Evolutionary conservation across 306 rosid genomes (phyloP), one percentile per base, ranked within the genome.

Genomic region (Sicyos edulis): DNA sequence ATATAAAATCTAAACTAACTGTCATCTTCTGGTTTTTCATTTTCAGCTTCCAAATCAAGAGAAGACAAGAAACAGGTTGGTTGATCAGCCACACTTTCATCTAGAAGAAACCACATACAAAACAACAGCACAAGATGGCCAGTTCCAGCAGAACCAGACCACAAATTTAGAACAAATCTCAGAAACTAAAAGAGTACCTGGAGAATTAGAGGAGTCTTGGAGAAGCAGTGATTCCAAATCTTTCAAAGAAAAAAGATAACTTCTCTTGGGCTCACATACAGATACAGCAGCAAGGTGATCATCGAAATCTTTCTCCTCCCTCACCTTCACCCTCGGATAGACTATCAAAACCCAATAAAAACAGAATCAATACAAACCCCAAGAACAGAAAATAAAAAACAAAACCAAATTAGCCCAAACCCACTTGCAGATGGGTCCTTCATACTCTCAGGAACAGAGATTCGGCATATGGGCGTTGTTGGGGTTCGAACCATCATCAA

Each of bases 261-360:
- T 56, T 64, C 73, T 68, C 74, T 72, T 72, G 37, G 24, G 77
- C 54, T 77, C 80, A 52, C 10, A 0, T 2, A 47, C n/a, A n/a
- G n/a, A n/a, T n/a, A n/a, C n/a, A n/a, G n/a, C n/a, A 69, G 14
- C 70, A 73, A 7, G 63, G 1, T 16, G 71, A 82, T 77, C 83
- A 74, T 74, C 81, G 45, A 50, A 59, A 9, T 82, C 54, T 4
- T 78, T 34, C 22, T 61, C 77, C 32, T 49, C 77, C 60, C 51
- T 62, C 67, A 66, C 78, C 68, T 42, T 75, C 67, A 75, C 74
- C 78, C 34, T 75, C 13, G 78, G 78, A 66, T 65, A 75, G 26
- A 66, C 78, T 75, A 29, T 0, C 19, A 67, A 59, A 42, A 42
- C 9, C 61, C n/a, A 57, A 54, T 68, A 55, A 56, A 21, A 69